A percentile compares a stretch with the other conserved stretches of the same genome.
Conservation (phyloP, 805 yeast genomes). For the Metschnikowia noctiluminum region DNA sequence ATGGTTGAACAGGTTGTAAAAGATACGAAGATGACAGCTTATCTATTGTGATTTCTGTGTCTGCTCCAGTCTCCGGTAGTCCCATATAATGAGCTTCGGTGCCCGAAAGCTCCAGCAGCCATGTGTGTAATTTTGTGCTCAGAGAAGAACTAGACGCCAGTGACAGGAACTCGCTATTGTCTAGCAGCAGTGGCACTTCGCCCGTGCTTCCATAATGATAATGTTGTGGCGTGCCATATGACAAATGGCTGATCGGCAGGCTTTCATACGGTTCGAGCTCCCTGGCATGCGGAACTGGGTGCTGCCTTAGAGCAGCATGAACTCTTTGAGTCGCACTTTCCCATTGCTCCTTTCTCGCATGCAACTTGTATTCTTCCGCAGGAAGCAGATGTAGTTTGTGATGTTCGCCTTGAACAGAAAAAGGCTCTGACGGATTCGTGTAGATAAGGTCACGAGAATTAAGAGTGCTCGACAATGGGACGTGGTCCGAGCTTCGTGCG, state of each 20-base stretch:
- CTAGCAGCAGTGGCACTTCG: constrained; percentile 5
- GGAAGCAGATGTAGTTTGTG: constrained; percentile 2
- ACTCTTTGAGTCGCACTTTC: not conserved
- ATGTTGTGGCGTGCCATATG: not conserved
- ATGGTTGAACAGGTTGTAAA: not conserved
- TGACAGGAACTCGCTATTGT: constrained; percentile 8
- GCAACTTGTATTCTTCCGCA: constrained; percentile 2
- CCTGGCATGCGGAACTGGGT: not conserved
- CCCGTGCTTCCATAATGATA: not conserved
- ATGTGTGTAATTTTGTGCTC: constrained; percentile 5
- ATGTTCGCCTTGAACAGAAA: not conserved
- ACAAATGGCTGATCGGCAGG: not conserved
- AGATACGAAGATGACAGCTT: not conserved
- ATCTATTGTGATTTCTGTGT: not conserved
- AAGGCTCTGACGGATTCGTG: not conserved
- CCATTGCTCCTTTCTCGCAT: not conserved
- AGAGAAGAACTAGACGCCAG: constrained; percentile 5
- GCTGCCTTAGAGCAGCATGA: not conserved
- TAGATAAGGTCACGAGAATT: not conserved
- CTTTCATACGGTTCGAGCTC: not conserved
- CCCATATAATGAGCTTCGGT: not conserved
- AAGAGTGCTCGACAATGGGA: not conserved
- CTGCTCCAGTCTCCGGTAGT: not conserved
- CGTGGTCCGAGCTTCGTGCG: constrained; percentile 2
- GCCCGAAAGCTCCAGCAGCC: constrained; percentile 6